Evolutionary conservation across 768 basidiomycete genomes (phyloP), one percentile per base, ranked within the genome.

Genomic region (Macrolepiota albuminosa): DNA sequence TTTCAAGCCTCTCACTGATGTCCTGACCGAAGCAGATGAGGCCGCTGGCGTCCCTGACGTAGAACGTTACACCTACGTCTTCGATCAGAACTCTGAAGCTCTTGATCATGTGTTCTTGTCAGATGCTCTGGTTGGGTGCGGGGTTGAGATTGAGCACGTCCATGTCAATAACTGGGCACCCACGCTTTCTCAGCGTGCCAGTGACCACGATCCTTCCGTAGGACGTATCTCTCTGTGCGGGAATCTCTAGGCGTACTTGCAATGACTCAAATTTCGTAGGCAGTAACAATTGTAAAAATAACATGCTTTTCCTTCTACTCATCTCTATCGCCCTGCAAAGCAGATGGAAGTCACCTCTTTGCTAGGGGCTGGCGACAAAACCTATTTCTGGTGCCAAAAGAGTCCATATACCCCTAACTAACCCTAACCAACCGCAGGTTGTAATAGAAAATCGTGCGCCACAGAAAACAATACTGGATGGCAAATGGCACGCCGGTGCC

Each of bases 141-240:
- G 73, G 9, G 73, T 74, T 11, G 69, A 79, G 57, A 78, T 81
- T 42, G 81, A 87, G 62, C 84, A 86, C 61, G 75, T 86, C 26
- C 85, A 86, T 67, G 77, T 84, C 36, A 86, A 86, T 64, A 84
- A 80, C 56, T 85, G 83, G 83, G 73, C 81, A 11, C 66, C 75
- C 18, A 72, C 72, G 4, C 62, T 77, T 9, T 69, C 70, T 26
- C 73, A 66, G 33, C 73, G 83, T 14, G 73, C 79, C 43, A 84
- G 83, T 59, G 84, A 86, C 66, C 84, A 87, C 62, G 85, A 87
- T 70, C 85, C 85, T 37, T 81, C 79, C 8, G 82, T 85, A 9
- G 83, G 76, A 31, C 72, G 70, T 54, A 70, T 86, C 54, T 73
- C 73, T 54, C 66, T 86, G 9, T 84, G 84, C 78, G 70, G 37